Evolutionary conservation across 1,139 yeast species (phyloP).

Genomic region (Suhomyces chickasaworum): DNA sequence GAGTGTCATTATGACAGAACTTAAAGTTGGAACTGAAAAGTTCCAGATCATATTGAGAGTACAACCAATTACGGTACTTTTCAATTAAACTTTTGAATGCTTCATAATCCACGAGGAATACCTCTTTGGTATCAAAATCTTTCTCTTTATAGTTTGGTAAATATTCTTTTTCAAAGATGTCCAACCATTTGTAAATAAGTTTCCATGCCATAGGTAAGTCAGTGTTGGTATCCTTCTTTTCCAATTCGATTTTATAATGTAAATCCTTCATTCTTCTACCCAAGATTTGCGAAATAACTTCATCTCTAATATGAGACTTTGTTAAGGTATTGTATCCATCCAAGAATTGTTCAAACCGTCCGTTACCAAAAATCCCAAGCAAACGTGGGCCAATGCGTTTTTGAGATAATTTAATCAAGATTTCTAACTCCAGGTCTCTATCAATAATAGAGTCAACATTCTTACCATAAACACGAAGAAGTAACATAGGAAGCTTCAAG

Average conservation of each 20-base stretch:
- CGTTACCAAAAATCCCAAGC: conserved; percentile 86
- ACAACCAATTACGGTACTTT: conserved; percentile 65
- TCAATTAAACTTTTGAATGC: conserved; percentile 50
- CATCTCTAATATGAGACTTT: conserved; percentile 70
- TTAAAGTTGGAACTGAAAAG: conserved; percentile 53
- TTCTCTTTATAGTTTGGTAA: conserved; percentile 30
- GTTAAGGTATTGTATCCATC: conserved; percentile 77
- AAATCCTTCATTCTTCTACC: conserved; percentile 97
- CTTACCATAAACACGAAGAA: conserved; percentile 87
- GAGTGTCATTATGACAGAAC: conserved; percentile 95
- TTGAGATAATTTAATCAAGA: conserved; percentile 69
- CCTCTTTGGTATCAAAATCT: conserved; percentile 36
- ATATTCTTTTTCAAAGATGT: conserved; percentile 49
- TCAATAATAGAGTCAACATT: conserved; percentile 87
- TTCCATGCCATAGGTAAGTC: conserved; percentile 66
- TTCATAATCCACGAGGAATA: conserved; percentile 52
- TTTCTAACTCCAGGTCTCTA: conserved; percentile 74
- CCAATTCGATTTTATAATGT: conserved; percentile 76
- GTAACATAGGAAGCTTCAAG: conserved; percentile 45
- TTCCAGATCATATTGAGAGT: conserved; percentile 49
- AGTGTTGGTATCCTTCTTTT: conserved; percentile 40
- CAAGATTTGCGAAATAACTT: conserved; percentile 76
- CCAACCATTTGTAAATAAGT: conserved; percentile 72
- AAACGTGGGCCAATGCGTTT: conserved; percentile 86
- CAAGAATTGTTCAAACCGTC: conserved; percentile 89